These are phyloP conservation scores for Naganishia onofrii DNA, from an alignment of 768 basidiomycete genomes.

Conservation along the genomic window DNA sequence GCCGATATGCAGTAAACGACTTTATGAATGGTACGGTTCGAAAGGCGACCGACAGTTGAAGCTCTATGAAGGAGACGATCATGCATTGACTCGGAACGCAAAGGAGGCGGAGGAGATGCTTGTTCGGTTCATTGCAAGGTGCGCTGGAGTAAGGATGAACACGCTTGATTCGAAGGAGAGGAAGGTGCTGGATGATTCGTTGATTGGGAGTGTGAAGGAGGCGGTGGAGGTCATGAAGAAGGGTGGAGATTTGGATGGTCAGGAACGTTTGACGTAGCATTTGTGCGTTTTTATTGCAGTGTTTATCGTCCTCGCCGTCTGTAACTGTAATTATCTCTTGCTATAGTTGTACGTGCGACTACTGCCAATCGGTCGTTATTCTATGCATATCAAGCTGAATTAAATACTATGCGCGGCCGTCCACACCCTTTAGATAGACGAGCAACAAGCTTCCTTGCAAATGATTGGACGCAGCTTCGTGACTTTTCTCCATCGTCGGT, in stretches of 20 bases:
- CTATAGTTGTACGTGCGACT: no score
- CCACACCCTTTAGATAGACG: no score
- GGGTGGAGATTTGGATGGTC: not conserved
- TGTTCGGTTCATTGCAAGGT: not conserved
- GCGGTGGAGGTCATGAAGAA: not conserved
- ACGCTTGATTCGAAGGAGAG: not conserved
- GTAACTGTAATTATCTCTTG: no score
- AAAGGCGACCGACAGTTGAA: not conserved
- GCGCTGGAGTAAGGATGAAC: not conserved
- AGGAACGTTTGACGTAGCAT: not conserved
- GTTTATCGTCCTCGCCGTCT: no score
- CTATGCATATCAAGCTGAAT: no score
- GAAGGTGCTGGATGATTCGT: not conserved
- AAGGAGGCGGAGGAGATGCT: not conserved
- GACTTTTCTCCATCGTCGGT: no score
- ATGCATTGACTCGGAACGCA: not conserved
- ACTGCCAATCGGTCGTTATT: no score
- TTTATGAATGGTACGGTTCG: not conserved
- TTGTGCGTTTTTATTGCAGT: no score
- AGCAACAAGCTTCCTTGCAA: no score
- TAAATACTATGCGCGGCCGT: no score
- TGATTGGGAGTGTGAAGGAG: not conserved
- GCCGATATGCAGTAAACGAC: not conserved
- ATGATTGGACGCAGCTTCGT: no score
- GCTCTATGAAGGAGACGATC: not conserved